phyloP scores from a whole-genome alignment of 495 filamentous ascomycete species.

The Venustampulla echinocandica region DNA sequence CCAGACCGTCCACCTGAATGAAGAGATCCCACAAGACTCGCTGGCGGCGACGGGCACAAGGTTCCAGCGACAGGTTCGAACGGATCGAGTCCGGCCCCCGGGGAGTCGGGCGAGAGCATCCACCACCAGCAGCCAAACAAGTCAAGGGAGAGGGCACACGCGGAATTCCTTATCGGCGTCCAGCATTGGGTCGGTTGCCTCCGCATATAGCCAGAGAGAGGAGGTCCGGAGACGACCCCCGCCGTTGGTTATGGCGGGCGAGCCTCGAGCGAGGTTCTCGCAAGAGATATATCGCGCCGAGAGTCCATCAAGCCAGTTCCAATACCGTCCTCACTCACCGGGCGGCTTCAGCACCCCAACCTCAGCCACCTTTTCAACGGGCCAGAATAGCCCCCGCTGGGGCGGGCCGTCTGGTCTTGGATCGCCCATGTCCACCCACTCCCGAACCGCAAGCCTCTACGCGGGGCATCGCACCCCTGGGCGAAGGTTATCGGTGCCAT shows the following conservation, averaged over 20 bases:
- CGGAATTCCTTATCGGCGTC: conserved; percentile 75
- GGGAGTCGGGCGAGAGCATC: conserved; percentile 63
- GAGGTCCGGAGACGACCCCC: conserved; percentile 67
- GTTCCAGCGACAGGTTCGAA: conserved; percentile 90
- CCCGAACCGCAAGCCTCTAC: conserved; percentile 60
- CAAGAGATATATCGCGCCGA: conserved; percentile 53
- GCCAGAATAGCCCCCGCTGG: conserved; percentile 64
- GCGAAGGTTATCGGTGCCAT: conserved; percentile 74
- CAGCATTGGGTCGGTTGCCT: conserved; percentile 69
- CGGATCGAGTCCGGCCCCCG: conserved; percentile 59
- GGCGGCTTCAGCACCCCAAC: conserved; percentile 70
- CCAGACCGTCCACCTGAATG: conserved; percentile 95
- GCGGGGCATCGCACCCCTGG: conserved; percentile 55
- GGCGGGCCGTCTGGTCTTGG: conserved; percentile 44
- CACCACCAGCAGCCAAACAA: conserved; percentile 54
- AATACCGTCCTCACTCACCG: conserved; percentile 48
- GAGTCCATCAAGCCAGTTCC: conserved; percentile 35
- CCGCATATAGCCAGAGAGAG: conserved; percentile 51
- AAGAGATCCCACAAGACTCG: conserved; percentile 90
- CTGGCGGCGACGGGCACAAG: conserved; percentile 87
- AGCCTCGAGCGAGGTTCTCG: conserved; percentile 44
- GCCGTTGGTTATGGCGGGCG: conserved; percentile 75
- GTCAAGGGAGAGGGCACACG: conserved; percentile 66
- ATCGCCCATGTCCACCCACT: conserved; percentile 58
- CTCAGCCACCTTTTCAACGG: conserved; percentile 64